phyloP scores from a whole-genome alignment of 768 basidiomycete genomes.

The Suillus discolor region DNA sequence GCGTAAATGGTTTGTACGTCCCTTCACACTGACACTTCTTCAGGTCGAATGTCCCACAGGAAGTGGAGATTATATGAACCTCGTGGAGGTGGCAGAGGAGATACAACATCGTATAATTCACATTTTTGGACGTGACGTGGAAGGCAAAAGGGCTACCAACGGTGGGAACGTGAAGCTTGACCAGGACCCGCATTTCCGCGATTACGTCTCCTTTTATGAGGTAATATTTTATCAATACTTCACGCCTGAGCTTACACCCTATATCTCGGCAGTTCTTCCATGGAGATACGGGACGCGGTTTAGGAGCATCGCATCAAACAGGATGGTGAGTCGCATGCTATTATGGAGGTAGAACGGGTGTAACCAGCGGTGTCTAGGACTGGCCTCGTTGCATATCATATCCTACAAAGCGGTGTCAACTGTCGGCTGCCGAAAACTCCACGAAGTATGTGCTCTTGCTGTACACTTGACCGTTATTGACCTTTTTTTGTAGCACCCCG shows the following conservation, averaged over 20 bases:
- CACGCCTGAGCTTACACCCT: not conserved
- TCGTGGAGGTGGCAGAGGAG: constrained; percentile 92
- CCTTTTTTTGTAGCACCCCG: constrained; percentile 65
- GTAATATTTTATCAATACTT: constrained; percentile 39
- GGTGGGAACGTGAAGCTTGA: constrained; percentile 88
- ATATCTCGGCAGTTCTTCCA: constrained; percentile 77
- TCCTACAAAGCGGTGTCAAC: constrained; percentile 85
- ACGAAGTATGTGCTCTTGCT: constrained; percentile 61
- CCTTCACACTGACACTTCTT: not conserved
- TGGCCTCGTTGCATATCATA: constrained; percentile 87
- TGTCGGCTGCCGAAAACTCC: constrained; percentile 95
- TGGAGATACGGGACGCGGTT: constrained; percentile 86
- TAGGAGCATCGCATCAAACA: constrained; percentile 98
- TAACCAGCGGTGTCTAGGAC: constrained; percentile 52
- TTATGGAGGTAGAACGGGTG: not conserved
- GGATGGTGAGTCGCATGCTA: constrained; percentile 69
- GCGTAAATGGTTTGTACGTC: not conserved
- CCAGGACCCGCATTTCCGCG: constrained; percentile 92
- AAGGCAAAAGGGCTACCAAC: constrained; percentile 88
- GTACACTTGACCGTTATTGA: constrained; percentile 2
- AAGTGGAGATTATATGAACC: constrained; percentile 96
- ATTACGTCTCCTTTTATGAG: constrained; percentile 97
- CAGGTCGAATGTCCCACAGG: constrained; percentile 95
- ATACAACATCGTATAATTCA: constrained; percentile 99
- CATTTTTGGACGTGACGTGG: constrained; percentile 91